Percentiles rank a stretch among this genome's conserved stretches.
These are phyloP conservation scores for Pseudogymnoascus sp. DNA, from an alignment of 2,329 filamentous ascomycete genomes.

Conservation along the genomic window DNA sequence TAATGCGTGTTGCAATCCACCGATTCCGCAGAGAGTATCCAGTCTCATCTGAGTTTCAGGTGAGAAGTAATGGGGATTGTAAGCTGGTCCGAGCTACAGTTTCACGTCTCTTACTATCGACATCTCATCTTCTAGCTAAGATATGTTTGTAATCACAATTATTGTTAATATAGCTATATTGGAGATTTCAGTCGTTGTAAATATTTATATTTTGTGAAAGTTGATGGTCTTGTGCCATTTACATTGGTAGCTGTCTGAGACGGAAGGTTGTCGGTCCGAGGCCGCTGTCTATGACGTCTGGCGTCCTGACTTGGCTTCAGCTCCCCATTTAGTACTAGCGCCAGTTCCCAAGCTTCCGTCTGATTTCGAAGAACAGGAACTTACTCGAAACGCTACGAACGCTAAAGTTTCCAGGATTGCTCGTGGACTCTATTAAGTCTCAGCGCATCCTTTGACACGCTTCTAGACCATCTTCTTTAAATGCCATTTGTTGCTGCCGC, in stretches of 20 bases:
- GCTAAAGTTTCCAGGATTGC: conserved; percentile 6
- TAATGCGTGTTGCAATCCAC: neutral
- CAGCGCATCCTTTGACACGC: conserved; percentile 5
- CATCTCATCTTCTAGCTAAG: neutral
- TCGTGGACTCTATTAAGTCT: conserved; percentile 5
- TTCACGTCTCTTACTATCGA: neutral
- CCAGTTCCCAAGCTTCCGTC: neutral
- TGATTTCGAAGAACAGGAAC: conserved; percentile 9
- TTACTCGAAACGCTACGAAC: conserved; percentile 8
- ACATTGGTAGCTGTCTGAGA: neutral
- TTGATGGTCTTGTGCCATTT: neutral
- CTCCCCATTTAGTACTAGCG: conserved; percentile 5
- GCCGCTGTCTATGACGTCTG: neutral
- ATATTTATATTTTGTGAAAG: neutral
- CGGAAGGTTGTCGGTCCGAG: neutral
- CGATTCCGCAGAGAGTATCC: neutral
- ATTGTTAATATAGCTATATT: neutral
- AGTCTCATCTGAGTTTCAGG: conserved; percentile 5
- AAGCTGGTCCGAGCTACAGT: neutral
- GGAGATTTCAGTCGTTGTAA: neutral
- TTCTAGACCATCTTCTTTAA: conserved; percentile 1
- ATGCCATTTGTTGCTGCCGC: conserved; percentile 7
- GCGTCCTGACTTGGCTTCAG: neutral
- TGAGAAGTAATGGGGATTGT: neutral
- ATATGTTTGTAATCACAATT: neutral